Conservation (phyloP, 1,284 basidiomycete genomes). For the Boletus sp. region DNA sequence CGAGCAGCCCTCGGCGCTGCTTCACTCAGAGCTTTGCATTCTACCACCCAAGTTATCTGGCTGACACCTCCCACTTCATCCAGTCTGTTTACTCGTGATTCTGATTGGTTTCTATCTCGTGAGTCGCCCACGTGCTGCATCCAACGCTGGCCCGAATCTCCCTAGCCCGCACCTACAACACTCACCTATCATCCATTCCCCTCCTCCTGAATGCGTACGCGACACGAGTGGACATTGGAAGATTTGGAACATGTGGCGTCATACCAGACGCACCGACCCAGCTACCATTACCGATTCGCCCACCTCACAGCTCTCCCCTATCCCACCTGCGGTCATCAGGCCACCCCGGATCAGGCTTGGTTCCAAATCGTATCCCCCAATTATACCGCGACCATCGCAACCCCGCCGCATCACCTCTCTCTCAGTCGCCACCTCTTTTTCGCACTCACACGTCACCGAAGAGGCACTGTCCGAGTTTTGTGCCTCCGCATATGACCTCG, state of each 20-base stretch:
- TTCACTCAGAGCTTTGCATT: conserved; percentile 7
- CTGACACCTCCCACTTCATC: conserved; percentile 20
- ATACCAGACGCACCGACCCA: not conserved
- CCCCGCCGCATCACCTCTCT: conserved; percentile 30
- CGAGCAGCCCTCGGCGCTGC: not conserved
- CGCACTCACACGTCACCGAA: conserved; percentile 33
- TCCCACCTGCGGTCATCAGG: not conserved
- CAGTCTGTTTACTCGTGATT: conserved; percentile 34
- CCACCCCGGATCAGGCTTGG: not conserved
- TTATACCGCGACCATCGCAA: conserved; percentile 19
- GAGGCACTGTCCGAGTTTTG: conserved; percentile 32
- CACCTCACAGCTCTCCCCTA: conserved; percentile 8
- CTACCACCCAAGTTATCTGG: not conserved
- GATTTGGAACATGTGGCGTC: conserved; percentile 26
- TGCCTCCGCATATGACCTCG: conserved; percentile 35
- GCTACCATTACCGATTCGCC: conserved; percentile 1
- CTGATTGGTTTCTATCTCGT: conserved; percentile 38
- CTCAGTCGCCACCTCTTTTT: conserved; percentile 32
- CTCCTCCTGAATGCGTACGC: conserved; percentile 9
- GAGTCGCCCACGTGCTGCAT: conserved; percentile 19
- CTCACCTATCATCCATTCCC: conserved; percentile 8
- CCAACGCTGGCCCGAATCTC: conserved; percentile 11
- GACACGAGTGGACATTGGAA: conserved; percentile 20
- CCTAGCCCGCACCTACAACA: conserved; percentile 3
- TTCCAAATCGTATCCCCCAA: conserved; percentile 3